phyloP scores from a whole-genome alignment of 345 rosid species.

The Hypericum perforatum region DNA sequence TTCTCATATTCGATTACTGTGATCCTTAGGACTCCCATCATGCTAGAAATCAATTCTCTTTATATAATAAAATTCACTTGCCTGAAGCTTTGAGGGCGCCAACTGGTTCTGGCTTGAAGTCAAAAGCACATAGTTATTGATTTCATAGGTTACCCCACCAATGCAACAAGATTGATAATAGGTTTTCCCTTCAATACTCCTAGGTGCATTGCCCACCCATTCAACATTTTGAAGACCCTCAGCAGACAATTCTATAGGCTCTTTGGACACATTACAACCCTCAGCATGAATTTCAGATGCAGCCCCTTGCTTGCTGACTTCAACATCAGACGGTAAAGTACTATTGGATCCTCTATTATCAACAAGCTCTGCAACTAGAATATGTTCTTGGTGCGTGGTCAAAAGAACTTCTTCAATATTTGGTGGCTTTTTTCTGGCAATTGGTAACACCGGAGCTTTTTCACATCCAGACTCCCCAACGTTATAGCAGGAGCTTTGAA shows the following conservation, averaged over 20 bases:
- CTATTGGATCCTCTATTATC: constrained; percentile 8
- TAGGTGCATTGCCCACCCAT: constrained; percentile 35
- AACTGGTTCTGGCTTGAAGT: constrained; percentile 26
- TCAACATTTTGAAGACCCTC: constrained; percentile 20
- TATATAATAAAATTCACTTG: constrained; percentile 8
- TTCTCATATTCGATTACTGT: background rate
- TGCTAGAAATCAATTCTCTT: background rate
- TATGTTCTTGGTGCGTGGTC: constrained; percentile 8
- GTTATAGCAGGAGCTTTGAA: constrained; percentile 14
- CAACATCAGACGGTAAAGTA: constrained; percentile 4
- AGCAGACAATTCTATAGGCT: constrained; percentile 13
- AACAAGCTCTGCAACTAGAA: constrained; percentile 14
- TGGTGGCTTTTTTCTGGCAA: constrained; percentile 12
- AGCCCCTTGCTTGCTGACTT: constrained; percentile 15
- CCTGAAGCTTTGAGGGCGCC: constrained; percentile 64
- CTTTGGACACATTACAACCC: constrained; percentile 15
- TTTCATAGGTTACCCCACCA: constrained; percentile 40
- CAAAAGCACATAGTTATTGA: constrained; percentile 52
- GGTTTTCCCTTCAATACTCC: constrained; percentile 34
- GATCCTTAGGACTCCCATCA: background rate
- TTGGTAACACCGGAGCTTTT: constrained; percentile 12
- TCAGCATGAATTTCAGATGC: constrained; percentile 19
- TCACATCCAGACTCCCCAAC: constrained; percentile 12
- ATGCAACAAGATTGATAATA: constrained; percentile 42
- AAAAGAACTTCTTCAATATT: constrained; percentile 21